Evolutionary conservation across 768 basidiomycete species (phyloP).

Genomic region (Stropharia rugosoannulata): DNA sequence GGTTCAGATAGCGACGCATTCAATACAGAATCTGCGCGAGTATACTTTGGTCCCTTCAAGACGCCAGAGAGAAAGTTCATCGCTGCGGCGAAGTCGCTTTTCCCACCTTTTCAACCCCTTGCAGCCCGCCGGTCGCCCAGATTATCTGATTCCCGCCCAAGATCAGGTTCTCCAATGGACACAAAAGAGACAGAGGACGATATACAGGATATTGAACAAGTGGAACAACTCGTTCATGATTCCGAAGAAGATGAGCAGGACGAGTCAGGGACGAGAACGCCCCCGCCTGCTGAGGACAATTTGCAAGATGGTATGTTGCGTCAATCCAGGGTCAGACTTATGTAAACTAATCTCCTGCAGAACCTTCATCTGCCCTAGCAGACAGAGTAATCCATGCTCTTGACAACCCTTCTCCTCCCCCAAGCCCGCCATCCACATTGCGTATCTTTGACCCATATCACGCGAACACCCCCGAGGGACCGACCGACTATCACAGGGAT

Average conservation of each 20-base stretch:
- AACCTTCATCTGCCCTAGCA: conserved; percentile 69
- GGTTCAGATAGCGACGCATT: conserved; percentile 40
- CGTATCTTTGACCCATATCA: conserved; percentile 25
- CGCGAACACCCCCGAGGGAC: conserved; percentile 12
- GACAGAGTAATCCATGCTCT: conserved; percentile 65
- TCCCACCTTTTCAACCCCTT: conserved; percentile 21
- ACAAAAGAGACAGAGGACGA: conserved; percentile 18
- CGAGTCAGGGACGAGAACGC: conserved; percentile 42
- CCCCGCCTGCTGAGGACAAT: conserved; percentile 39
- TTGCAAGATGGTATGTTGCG: conserved; percentile 43
- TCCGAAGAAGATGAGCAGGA: conserved; percentile 30
- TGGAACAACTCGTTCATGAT: conserved; percentile 24
- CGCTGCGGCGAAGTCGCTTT: conserved; percentile 29
- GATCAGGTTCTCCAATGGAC: conserved; percentile 19
- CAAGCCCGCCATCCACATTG: conserved; percentile 26
- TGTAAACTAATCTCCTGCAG: conserved; percentile 28
- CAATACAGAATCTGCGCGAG: conserved; percentile 40
- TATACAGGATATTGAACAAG: conserved; percentile 26
- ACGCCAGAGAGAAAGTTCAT: conserved; percentile 53
- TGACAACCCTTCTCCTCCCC: conserved; percentile 73
- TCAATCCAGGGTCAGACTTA: conserved; percentile 2
- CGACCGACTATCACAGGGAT: conserved; percentile 21
- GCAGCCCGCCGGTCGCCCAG: conserved; percentile 51
- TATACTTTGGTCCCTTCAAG: conserved; percentile 50
- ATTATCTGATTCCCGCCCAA: conserved; percentile 39